Base-by-base conservation (phyloP, 2,329 filamentous ascomycete species). In the Taxawa tesnikishii region DNA sequence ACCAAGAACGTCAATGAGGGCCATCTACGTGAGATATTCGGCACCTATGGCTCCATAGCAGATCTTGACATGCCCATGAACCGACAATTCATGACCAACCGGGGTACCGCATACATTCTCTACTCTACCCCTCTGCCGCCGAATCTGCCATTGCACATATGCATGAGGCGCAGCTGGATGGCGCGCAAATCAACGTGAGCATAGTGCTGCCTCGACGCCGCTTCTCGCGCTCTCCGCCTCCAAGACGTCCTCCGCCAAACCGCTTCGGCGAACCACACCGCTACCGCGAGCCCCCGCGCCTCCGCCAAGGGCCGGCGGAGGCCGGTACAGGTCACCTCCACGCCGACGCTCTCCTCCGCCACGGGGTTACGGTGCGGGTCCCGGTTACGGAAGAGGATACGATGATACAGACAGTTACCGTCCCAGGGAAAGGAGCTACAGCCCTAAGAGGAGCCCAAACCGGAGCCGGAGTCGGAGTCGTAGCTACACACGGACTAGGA, bases 81-180 rank as follows among this genome's bases (percentile, higher is more conserved):
- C 51, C 72, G 79, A 51, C 72, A 78, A 43, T 90, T 82, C 64
- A 79, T 82, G 54, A 85, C 77, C 33, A 96, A 96, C 50, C 79
- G 88, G 36, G 88, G 90, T 28, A 93, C 84, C 16, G 90, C 88
- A 18, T 96, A 94, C 55, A 85, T 96, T 41, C 68, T 94, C 26
- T 98, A 80, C 58, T 65, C 75, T 33, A 68, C 79, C 43, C 85
- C 42, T 66, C 72, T 30, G 80, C 88, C 41, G 88, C 90, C 15
- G 84, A 94, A 58, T 68, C 75, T 10, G 90, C 90, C 16, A 92
- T 94, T 45, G 75, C 87, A 12, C 83, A 93, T 53, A 96, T 98
- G 90, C 90, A 98, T 56, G 90, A 98, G 60, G 84, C 83, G n/a
- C 83, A 93, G 50, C 62, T 94, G 16, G 87, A 94, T 55, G 85